Evolutionary conservation across 1,284 basidiomycete species (phyloP).

Genomic region (Boletus holoroseus): DNA sequence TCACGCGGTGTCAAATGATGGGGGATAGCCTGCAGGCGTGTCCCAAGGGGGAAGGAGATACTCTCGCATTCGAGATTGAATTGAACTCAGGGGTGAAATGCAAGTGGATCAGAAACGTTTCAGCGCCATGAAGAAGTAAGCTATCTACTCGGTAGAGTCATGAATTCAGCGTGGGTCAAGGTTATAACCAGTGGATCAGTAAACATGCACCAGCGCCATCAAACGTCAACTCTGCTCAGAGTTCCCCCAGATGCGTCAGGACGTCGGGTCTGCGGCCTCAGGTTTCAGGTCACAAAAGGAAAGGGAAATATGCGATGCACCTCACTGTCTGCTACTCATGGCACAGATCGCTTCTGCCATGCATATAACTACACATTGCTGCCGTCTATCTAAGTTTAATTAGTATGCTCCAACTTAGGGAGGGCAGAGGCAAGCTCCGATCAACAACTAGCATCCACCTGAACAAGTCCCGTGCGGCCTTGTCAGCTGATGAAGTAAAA

Average conservation of each 20-base stretch:
- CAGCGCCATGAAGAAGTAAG: slow-evolving; percentile 17
- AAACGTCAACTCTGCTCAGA: slow-evolving; percentile 4
- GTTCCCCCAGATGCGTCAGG: slow-evolving; percentile 1
- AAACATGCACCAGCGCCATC: slow-evolving; percentile 4
- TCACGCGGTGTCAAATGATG: slow-evolving; percentile 12
- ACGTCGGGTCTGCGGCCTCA: not conserved
- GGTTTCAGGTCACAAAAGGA: slow-evolving; percentile 2
- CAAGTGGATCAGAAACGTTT: slow-evolving; percentile 28
- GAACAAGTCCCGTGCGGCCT: slow-evolving; percentile 4
- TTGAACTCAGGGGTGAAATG: slow-evolving; percentile 24
- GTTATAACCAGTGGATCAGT: slow-evolving; percentile 12
- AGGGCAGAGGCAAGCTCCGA: slow-evolving; percentile 3
- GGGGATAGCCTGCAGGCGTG: slow-evolving; percentile 12
- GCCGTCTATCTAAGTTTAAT: slow-evolving; percentile 7
- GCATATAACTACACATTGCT: not conserved
- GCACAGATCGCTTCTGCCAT: slow-evolving; percentile 6
- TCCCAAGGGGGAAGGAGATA: slow-evolving; percentile 20
- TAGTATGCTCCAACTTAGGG: not conserved
- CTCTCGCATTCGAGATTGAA: slow-evolving; percentile 26
- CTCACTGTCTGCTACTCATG: not conserved
- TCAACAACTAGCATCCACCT: slow-evolving; percentile 10
- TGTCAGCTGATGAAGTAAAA: slow-evolving; percentile 17
- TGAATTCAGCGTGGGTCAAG: slow-evolving; percentile 13
- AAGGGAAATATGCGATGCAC: not conserved
- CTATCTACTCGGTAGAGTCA: slow-evolving; percentile 8